Evolutionary conservation across 2,329 filamentous ascomycete species (phyloP), one percentile per base, ranked within the genome.

Genomic region (Paraconiothyrium brasiliense): DNA sequence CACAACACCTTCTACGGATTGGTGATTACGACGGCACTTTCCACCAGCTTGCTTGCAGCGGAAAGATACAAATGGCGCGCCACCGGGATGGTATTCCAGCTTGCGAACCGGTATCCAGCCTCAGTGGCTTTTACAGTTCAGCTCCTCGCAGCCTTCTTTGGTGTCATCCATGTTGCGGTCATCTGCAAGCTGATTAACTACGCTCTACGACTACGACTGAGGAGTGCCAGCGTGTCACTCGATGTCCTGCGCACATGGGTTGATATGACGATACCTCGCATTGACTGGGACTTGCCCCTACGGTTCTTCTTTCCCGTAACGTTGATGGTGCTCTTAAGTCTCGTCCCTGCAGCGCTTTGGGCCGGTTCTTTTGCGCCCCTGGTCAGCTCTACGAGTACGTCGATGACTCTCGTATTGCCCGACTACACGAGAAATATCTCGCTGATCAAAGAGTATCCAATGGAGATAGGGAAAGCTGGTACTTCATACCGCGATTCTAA

Each of bases 281-380:
- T 74, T 34, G 69, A 74, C 34, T 73, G 71, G 71, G 70, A 73
- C 47, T 63, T 74, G 1, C 71, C 71, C 32, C 64, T 73, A 11
- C 68, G 71, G 37, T 71, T 72, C 62, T 73, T 74, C 64, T 69
- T 73, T 51, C 70, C 71, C 0, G 67, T 70, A 0, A 27, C 70
- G 1, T 61, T 69, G 3, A 58, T 66, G 11, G 69, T 72, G 32
- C 65, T 72, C 20, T 63, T 72, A 6, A 68, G 67, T 61, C 60
- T 74, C 5, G 67, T 73, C 7, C 69, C 71, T 27, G 68, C 71
- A 30, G 72, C 67, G 41, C 61, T 74, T 44, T 74, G 71, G 71
- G 71, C 72, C 54, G 72, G 71, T 69, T 71, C 68, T 41, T 72
- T 73, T 37, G 72, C 71, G n/a, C 70, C 71, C 4, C 63, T 69